Base-by-base conservation (phyloP, 1,139 yeast genomes). In the Yamadazyma triangularis region DNA sequence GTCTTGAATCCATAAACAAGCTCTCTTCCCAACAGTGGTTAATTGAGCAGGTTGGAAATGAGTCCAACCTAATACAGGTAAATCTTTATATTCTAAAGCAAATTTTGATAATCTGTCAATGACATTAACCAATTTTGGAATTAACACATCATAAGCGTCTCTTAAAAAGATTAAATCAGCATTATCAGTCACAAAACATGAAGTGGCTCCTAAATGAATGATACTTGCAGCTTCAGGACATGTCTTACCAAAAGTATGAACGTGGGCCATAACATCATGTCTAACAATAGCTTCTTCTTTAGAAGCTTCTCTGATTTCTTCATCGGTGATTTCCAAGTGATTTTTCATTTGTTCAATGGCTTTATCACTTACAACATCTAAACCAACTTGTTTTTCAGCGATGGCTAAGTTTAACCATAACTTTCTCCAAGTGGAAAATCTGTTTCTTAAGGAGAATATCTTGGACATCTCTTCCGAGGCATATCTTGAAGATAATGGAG, bases 181-280 rank as follows among this genome's bases (percentile, higher is more conserved):
- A 53, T 91, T 91, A 61, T 91, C 99, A 30, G 98, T 91, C 38
- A 93, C 98, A 51, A 67, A 91, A 72, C 99, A 91, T 4, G 96
- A 88, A 25, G 99, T 91, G 25, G 99, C 98, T 53, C 99, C 99
- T 56, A 93, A 71, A 56, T 91, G 99, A 53, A 91, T 91, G 60
- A 91, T 89, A 47, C 97, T 97, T 26, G 98, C 91, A 22, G 99
- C 99, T 8, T 81, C 82, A 13, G 99, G 99, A 51, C 95, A 85
- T 20, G 85, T 78, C 47, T 81, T 73, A 44, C 98, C 98, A 58
- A 84, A 91, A 33, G 83, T 86, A 55, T 93, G 98, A 39, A 91
- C 97, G 51, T 91, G 98, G 36, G 98, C 96, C 99, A 91, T 91
- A 48, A 91, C 99, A 60, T 91, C 99, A 62, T 91, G 99, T 69